These are phyloP conservation scores for Solanum pennellii DNA, from an alignment of 257 asterid genomes.

Conservation along the genomic window DNA sequence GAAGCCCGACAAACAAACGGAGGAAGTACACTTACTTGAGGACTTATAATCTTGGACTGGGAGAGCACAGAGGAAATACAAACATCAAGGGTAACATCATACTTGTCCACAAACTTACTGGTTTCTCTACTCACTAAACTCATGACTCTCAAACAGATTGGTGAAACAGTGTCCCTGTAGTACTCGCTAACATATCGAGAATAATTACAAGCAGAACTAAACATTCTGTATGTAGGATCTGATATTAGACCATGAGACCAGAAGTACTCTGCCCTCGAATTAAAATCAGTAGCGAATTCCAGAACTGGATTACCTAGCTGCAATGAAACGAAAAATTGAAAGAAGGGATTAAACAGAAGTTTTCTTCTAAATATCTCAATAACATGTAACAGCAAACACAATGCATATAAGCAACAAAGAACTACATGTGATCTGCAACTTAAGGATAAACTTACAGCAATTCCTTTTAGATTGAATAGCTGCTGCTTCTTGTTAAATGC, in stretches of 20 bases:
- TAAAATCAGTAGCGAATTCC: slow-evolving; percentile 50
- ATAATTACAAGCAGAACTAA: slow-evolving; percentile 49
- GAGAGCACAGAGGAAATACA: slow-evolving; percentile 57
- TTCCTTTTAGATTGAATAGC: slow-evolving; percentile 48
- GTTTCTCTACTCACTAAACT: slow-evolving; percentile 48
- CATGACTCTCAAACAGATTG: slow-evolving; percentile 39
- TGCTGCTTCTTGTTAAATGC: slow-evolving; percentile 36
- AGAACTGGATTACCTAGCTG: slow-evolving; percentile 79
- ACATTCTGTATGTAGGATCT: slow-evolving; percentile 44
- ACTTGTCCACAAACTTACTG: slow-evolving; percentile 52
- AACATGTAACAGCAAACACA: neutral
- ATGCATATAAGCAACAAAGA: neutral
- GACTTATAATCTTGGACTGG: slow-evolving; percentile 47
- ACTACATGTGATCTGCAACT: neutral
- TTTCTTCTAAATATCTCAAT: neutral
- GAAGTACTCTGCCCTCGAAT: slow-evolving; percentile 58
- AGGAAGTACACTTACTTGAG: slow-evolving; percentile 26
- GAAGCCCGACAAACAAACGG: neutral
- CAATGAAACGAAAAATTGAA: neutral
- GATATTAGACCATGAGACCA: slow-evolving; percentile 82
- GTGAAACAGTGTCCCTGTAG: slow-evolving; percentile 39
- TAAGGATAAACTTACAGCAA: slow-evolving; percentile 39
- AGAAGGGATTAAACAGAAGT: neutral
- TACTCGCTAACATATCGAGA: slow-evolving; percentile 54
- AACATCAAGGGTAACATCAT: slow-evolving; percentile 65